Conservation (phyloP, 2,329 filamentous ascomycete species). For the Fusarium incarnatum region DNA sequence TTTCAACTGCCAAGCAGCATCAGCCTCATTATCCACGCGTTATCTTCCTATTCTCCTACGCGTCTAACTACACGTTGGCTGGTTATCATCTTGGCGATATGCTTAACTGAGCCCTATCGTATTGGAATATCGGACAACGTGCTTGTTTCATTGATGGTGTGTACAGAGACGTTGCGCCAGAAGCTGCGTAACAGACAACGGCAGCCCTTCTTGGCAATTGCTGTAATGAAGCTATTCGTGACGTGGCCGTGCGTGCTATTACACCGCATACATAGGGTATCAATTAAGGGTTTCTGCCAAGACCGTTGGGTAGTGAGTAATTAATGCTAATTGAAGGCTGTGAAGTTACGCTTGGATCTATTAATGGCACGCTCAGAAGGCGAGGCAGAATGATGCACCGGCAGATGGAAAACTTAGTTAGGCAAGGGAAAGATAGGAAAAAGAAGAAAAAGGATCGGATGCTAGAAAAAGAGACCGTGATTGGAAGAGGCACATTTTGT, state of each 20-base stretch:
- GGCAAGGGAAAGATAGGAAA: neutral
- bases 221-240: neutral
- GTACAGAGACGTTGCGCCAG: neutral
- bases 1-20: constrained; percentile 26
- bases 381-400: neutral
- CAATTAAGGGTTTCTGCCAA: neutral
- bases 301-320: neutral
- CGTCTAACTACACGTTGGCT: neutral
- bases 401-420: neutral
- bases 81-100: constrained; percentile 12
- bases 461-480: neutral
- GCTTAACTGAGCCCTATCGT: constrained; percentile 20
- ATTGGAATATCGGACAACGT: constrained; percentile 9
- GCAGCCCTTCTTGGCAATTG: constrained; percentile 3
- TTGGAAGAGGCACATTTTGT: neutral
- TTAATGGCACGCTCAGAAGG: neutral
- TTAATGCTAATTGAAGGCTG: neutral
- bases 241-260: constrained; percentile 9
- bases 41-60: neutral
- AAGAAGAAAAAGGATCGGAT: neutral
- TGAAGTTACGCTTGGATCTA: neutral
- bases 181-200: constrained; percentile 12
- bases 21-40: constrained; percentile 40
- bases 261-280: neutral
- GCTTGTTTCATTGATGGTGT: neutral